Evolutionary conservation across 108 stramenopile species (phyloP).

Genomic region (Discostella pseudostelligera): DNA sequence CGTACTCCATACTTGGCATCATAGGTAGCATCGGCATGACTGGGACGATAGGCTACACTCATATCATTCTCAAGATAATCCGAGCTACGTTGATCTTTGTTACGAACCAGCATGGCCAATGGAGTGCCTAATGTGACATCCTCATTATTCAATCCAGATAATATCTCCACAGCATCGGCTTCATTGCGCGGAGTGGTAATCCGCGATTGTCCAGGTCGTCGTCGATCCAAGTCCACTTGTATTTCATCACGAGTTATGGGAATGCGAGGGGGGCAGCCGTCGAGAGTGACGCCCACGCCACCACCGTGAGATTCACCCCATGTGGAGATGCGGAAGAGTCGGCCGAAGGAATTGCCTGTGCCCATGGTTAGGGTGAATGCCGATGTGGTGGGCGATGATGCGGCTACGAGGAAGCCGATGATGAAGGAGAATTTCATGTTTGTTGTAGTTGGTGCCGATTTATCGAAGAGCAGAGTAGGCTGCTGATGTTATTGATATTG

Average conservation of each 20-base stretch:
- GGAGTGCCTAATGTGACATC: constrained; percentile 96
- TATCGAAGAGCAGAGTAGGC: too few species aligned
- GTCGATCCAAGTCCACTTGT: constrained; percentile 92
- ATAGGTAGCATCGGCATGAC: constrained; percentile 98
- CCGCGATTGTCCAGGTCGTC: constrained; percentile 86
- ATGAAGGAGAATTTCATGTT: constrained; percentile 25
- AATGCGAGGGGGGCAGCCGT: constrained; percentile 96
- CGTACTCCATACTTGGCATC: constrained; percentile 99
- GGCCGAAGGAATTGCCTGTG: constrained; percentile 95
- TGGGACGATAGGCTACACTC: constrained; percentile 94
- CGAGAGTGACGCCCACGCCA: constrained; percentile 94
- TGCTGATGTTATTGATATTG: too few species aligned
- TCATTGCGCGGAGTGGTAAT: constrained; percentile 98
- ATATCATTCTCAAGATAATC: constrained; percentile 98
- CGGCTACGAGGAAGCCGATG: constrained; percentile 13
- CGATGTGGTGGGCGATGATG: constrained; percentile 10
- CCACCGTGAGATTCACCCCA: constrained; percentile 99
- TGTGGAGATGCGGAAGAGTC: constrained; percentile 95
- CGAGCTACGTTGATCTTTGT: constrained; percentile 87
- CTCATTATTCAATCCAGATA: constrained; percentile 85
- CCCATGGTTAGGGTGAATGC: constrained; percentile 80
- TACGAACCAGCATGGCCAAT: constrained; percentile 95
- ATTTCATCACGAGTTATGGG: constrained; percentile 86
- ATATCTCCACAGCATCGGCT: constrained; percentile 92
- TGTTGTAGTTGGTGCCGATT: background rate